Evolutionary conservation across 2,329 filamentous ascomycete genomes (phyloP), one percentile per base, ranked within the genome.

Genomic region (Paecilomyces niveus): DNA sequence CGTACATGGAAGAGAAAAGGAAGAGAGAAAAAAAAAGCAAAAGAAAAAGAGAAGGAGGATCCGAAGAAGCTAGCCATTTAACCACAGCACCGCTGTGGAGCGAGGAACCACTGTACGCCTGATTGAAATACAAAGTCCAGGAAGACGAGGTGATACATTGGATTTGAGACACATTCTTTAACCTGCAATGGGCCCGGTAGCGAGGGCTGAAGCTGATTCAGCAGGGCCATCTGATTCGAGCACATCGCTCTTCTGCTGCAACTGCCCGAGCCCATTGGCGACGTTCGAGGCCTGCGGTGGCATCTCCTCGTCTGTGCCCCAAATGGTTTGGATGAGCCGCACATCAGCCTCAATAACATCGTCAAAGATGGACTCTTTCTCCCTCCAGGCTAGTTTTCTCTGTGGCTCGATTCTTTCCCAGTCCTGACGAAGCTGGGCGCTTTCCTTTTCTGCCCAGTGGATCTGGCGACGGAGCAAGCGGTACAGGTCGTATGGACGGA

Each of bases 381-480:
- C 72, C 21, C 67, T 63, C 72, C 76, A 79, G 1, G 73, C 65
- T 29, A 70, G 62, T 63, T 74, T 74, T 21, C 76, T 66, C 63
- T 71, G 70, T 13, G 69, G 70, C 50, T 70, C 65, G 32, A 76
- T 68, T 35, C 65, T 64, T 52, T 75, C 69, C 71, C 74, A 76
- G 51, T 80, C 72, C 2, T 65, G 64, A 18, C 72, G 68, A n/a
- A 81, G 64, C 35, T 70, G 66, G 4, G 61, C 62, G 1, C 69
- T 68, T 58, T 80, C 78, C 50, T 78, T 69, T 61, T 78, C 74
- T 1, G 78, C 77, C 78, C 78, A 80, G 57, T 73, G 68, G 21
- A 81, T 73, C 63, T 80, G 78, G 21, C 78, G 72, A 33, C 77
- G 76, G 10, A 80, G 70, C 3, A 80, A 65, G 31, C 76, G 71